Evolutionary conservation across 2,329 filamentous ascomycete species (phyloP).

Genomic region (Teratosphaeria nubilosa): DNA sequence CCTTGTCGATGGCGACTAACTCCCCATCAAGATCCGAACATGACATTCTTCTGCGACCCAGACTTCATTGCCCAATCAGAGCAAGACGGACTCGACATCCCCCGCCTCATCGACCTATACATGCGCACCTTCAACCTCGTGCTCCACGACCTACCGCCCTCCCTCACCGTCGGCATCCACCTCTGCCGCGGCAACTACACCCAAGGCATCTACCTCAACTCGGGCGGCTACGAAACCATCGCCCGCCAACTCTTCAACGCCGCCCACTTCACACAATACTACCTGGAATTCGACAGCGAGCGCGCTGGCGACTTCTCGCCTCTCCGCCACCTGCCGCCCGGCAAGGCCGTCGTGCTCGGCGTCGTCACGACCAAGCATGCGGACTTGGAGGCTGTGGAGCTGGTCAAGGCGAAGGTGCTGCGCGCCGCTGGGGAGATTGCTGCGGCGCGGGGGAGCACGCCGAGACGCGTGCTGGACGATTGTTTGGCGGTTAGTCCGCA

Average conservation of each 20-base stretch:
- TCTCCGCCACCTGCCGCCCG: constrained; percentile 18
- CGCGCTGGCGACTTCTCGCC: constrained; percentile 23
- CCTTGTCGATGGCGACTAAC: neutral
- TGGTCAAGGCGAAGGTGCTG: constrained; percentile 14
- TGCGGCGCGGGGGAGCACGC: constrained; percentile 16
- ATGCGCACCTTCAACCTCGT: constrained; percentile 14
- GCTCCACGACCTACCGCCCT: constrained; percentile 6
- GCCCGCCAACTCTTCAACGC: constrained; percentile 19
- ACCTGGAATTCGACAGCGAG: constrained; percentile 23
- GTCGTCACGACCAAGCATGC: constrained; percentile 23
- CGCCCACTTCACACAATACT: constrained; percentile 20
- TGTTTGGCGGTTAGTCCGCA: constrained; percentile 22
- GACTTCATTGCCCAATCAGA: constrained; percentile 13
- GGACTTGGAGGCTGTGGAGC: constrained; percentile 17
- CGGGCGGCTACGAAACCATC: constrained; percentile 19
- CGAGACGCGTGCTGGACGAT: constrained; percentile 16
- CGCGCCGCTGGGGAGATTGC: constrained; percentile 20
- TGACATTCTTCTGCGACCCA: constrained; percentile 19
- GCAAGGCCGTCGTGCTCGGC: constrained; percentile 25
- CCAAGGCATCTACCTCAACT: constrained; percentile 11
- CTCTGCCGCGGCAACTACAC: constrained; percentile 19
- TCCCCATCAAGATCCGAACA: constrained; percentile 10
- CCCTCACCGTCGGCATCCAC: constrained; percentile 18
- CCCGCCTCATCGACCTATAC: constrained; percentile 15
- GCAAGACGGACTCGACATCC: constrained; percentile 12